phyloP scores from a whole-genome alignment of 106 monocot genomes.

The Dioscorea dumetorum region DNA sequence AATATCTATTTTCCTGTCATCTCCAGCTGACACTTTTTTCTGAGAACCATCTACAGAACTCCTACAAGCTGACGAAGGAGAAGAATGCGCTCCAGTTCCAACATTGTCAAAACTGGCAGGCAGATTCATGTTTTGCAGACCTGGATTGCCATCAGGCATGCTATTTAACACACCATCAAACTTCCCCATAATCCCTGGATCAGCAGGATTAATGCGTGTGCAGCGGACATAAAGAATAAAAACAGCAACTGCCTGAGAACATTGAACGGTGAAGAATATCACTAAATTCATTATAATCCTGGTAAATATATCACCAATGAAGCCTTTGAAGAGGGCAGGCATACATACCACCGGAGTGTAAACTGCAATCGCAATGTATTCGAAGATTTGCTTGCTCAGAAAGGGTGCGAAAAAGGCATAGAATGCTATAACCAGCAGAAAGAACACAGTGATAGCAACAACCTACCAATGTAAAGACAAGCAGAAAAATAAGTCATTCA shows the following conservation, averaged over 20 bases:
- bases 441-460: slow-evolving; percentile 93
- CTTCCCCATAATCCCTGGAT: slow-evolving; percentile 91
- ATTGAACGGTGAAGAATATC: no score
- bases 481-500: no score
- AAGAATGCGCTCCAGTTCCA: slow-evolving; percentile 31
- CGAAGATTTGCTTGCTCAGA: slow-evolving; percentile 63
- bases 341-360: slow-evolving; percentile 93
- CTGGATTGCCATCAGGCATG: slow-evolving; percentile 26
- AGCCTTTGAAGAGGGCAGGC: not conserved
- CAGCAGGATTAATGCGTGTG: slow-evolving; percentile 95
- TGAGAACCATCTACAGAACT: slow-evolving; percentile 56
- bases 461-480: slow-evolving; percentile 38
- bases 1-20: slow-evolving; percentile 13
- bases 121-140: slow-evolving; percentile 27
- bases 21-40: slow-evolving; percentile 34
- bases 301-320: no score
- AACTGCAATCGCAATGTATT: slow-evolving; percentile 58
- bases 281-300: no score
- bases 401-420: slow-evolving; percentile 99
- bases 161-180: slow-evolving; percentile 39
- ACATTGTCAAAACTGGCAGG: slow-evolving; percentile 25
- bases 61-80: slow-evolving; percentile 49
- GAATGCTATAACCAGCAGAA: slow-evolving; percentile 88
- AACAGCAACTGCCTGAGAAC: slow-evolving; percentile 78
- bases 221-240: slow-evolving; percentile 91